A percentile compares a stretch with the other conserved stretches of the same genome.
phyloP scores from a whole-genome alignment of 129 eudicot species.

The Lactuca sativa region DNA sequence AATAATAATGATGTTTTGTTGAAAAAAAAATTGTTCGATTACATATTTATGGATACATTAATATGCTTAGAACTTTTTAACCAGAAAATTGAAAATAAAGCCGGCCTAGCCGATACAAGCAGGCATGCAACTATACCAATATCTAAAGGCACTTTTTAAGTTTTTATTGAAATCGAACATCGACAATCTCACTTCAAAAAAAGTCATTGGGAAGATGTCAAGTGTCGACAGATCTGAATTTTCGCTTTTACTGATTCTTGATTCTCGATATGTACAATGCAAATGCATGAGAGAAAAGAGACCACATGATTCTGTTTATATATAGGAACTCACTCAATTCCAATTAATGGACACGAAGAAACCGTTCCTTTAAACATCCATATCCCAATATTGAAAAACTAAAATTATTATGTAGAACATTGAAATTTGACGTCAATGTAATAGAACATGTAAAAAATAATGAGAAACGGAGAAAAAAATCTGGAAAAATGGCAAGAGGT shows the following conservation, averaged over 20 bases:
- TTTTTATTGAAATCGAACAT: constrained; percentile 17
- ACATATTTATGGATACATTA: too few relatives aligned
- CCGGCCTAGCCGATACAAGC: constrained; percentile 4
- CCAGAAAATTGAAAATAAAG: too few relatives aligned
- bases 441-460: not conserved
- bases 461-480: constrained; percentile 2
- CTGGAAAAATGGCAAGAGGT: constrained; percentile 13
- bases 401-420: not conserved
- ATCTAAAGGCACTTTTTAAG: constrained; percentile 11
- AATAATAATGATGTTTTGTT: too few relatives aligned
- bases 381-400: not conserved
- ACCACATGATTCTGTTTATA: not conserved
- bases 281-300: not conserved
- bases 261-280: not conserved
- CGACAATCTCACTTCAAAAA: not conserved
- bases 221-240: constrained; percentile 8
- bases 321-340: not conserved
- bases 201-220: constrained; percentile 15
- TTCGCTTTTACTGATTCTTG: constrained; percentile 4
- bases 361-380: not conserved
- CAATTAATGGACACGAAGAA: not conserved
- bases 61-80: too few relatives aligned
- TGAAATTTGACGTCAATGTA: not conserved
- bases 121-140: constrained; percentile 14
- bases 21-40: too few relatives aligned